Percentiles rank a stretch among this genome's conserved stretches.
Evolutionary conservation across 192 early-diverging fungal genomes (phyloP).

Genomic region (Entomortierella lignicola): DNA sequence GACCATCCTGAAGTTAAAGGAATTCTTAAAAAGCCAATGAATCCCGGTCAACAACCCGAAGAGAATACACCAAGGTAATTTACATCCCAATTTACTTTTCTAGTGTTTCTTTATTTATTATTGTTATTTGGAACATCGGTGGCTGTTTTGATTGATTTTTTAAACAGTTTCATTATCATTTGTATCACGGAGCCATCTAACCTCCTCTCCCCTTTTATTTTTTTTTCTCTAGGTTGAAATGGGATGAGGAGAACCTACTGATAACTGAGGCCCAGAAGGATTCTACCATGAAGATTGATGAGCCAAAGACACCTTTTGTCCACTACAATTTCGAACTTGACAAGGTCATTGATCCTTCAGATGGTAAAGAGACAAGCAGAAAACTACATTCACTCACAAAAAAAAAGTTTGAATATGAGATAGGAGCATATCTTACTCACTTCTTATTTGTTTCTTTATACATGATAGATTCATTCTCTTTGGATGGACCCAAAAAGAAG

Average conservation of each 20-base stretch:
- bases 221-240: slow-evolving; percentile 71
- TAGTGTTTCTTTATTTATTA: too few species aligned
- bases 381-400: too few species aligned
- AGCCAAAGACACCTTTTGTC: slow-evolving; percentile 96
- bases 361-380: slow-evolving; percentile 26
- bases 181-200: background rate
- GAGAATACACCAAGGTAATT: slow-evolving; percentile 33
- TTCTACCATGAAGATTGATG: slow-evolving; percentile 95
- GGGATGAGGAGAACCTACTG: slow-evolving; percentile 95
- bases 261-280: slow-evolving; percentile 91
- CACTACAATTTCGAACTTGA: slow-evolving; percentile 87
- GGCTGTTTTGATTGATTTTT: too few species aligned
- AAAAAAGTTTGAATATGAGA: too few species aligned
- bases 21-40: slow-evolving; percentile 29
- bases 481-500: slow-evolving; percentile 44
- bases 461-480: slow-evolving; percentile 36
- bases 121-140: too few species aligned
- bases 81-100: background rate
- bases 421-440: too few species aligned
- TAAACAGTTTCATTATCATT: too few species aligned
- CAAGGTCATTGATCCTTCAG: slow-evolving; percentile 69
- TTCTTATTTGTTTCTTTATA: too few species aligned
- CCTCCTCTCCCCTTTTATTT: background rate
- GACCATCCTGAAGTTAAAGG: slow-evolving; percentile 29
- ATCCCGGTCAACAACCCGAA: slow-evolving; percentile 4